Base-by-base conservation (phyloP, 768 basidiomycete species). In the Kwoniella newhampshirensis region DNA sequence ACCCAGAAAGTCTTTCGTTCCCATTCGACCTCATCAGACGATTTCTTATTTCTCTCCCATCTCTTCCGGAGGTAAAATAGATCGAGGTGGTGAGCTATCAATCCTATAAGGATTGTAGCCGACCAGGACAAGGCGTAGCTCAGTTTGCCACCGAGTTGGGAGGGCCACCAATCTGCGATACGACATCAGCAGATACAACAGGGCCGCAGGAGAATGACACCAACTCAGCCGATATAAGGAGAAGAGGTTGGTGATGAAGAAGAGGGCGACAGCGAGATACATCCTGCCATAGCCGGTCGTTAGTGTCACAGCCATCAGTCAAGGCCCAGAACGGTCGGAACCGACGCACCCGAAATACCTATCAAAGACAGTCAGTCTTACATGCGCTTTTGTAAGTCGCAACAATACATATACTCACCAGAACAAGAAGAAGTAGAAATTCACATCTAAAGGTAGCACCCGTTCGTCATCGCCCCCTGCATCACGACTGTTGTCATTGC, bases 231-330 rank as follows among this genome's bases (percentile, higher is more conserved):
- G 66, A 41, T 79, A 80, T 7, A 79, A 66, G 26, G 79, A 77
- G 66, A 80, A 80, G 7, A 79, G 66, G 41, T 77, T 76, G 23
- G 79, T 79, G 46, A 79, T 75, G 67, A 79, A 79, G 32, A 79
- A 67, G n/a, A 80, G 64, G 2, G 77, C 79, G 4, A 78, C 75
- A 4, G 78, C 77, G 25, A 80, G 71, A 49, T 80, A 80, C 50
- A 74, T 62, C 6, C 78, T 77, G 53, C 55, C 54, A 43, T 54
- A 41, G 32, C 23, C 32, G 49, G 27, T 4, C 27, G 45, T 28
- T 28, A 30, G 5, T 18, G 21, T 23, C 15, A 47, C 26, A 50
- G 53, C 45, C 15, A 21, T 17, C 26, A 26, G 32, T n/a, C n/a
- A n/a, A n/a, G n/a, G n/a, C n/a, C n/a, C 27, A 15, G 35, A 8